A percentile compares a stretch with the other conserved stretches of the same genome.
Conservation (phyloP, 176 grass and related monocot species). For the Cenchrus purpureus region DNA sequence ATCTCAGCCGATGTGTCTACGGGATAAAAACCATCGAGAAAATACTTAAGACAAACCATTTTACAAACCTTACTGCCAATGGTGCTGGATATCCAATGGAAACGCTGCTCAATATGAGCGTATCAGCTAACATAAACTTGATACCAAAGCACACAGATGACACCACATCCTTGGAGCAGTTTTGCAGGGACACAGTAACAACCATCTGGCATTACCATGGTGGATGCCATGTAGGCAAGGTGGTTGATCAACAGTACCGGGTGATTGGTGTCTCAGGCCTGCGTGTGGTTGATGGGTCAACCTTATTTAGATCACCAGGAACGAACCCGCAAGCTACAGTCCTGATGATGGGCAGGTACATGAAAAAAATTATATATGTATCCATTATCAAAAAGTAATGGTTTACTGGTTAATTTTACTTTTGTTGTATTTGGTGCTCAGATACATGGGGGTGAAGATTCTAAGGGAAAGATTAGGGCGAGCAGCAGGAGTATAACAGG, state of each 20-base stretch:
- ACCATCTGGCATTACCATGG: constrained; percentile 97
- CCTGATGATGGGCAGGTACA: constrained; percentile 87
- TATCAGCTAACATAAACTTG: constrained; percentile 76
- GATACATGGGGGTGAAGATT: constrained; percentile 91
- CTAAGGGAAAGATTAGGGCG: constrained; percentile 63
- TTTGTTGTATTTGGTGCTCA: constrained; percentile 32
- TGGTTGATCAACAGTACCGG: constrained; percentile 59
- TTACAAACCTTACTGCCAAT: constrained; percentile 47
- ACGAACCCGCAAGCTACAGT: constrained; percentile 86
- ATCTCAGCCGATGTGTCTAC: constrained; percentile 61
- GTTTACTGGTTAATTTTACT: constrained; percentile 30
- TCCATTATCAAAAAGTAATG: constrained; percentile 31
- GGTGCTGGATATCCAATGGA: constrained; percentile 52
- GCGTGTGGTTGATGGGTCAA: constrained; percentile 71
- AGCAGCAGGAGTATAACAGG: constrained; percentile 49
- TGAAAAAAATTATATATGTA: neutral
- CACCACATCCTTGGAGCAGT: constrained; percentile 73
- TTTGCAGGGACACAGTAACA: constrained; percentile 74
- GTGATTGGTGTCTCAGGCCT: constrained; percentile 60
- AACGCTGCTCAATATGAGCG: constrained; percentile 73
- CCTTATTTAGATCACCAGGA: constrained; percentile 62
- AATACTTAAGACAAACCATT: constrained; percentile 62
- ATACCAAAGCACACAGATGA: constrained; percentile 86
- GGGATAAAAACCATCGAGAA: constrained; percentile 63
- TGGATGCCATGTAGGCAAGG: constrained; percentile 78